These are phyloP conservation scores for Baudoinia panamericana DNA, from an alignment of 495 filamentous ascomycete species.

Conservation along the genomic window DNA sequence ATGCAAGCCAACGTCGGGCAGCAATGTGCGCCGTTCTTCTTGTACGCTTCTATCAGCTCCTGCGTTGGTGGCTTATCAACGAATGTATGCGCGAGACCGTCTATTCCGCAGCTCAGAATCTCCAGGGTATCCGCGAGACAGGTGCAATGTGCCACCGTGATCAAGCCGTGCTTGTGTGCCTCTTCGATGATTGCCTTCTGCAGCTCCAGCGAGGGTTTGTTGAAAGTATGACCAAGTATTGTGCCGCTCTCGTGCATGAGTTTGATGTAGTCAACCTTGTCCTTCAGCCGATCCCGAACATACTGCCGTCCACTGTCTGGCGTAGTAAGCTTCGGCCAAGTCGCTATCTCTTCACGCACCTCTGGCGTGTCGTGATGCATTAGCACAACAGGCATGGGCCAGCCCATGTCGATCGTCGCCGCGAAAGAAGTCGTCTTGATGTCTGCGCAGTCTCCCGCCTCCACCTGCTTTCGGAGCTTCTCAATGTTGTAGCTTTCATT, in stretches of 20 bases:
- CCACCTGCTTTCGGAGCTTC: slow-evolving; percentile 35
- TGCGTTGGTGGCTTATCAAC: slow-evolving; percentile 24
- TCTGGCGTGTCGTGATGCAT: slow-evolving; percentile 21
- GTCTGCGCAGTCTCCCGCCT: slow-evolving; percentile 24
- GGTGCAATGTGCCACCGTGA: slow-evolving; percentile 26
- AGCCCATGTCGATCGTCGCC: slow-evolving; percentile 29
- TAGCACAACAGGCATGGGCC: slow-evolving; percentile 27
- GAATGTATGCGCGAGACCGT: slow-evolving; percentile 28
- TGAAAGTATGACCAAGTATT: slow-evolving; percentile 20
- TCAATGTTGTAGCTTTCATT: slow-evolving; percentile 34
- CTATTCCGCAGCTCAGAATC: slow-evolving; percentile 25
- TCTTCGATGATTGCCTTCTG: slow-evolving; percentile 26
- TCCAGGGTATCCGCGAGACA: slow-evolving; percentile 24
- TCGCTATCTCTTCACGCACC: slow-evolving; percentile 22
- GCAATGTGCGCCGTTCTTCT: slow-evolving; percentile 26
- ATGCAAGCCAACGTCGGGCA: slow-evolving; percentile 27
- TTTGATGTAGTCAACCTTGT: slow-evolving; percentile 29
- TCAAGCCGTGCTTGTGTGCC: slow-evolving; percentile 23
- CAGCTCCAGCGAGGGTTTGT: slow-evolving; percentile 24
- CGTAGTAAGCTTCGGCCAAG: slow-evolving; percentile 26
- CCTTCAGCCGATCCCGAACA: slow-evolving; percentile 20
- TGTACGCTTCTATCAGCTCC: slow-evolving; percentile 27
- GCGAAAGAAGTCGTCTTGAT: slow-evolving; percentile 24
- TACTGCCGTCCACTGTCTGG: slow-evolving; percentile 23
- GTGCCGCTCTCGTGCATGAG: slow-evolving; percentile 29